Percentiles rank a stretch among this genome's conserved stretches.
Conservation (phyloP, 2,329 filamentous ascomycete species). For the Emmonsia crescens region DNA sequence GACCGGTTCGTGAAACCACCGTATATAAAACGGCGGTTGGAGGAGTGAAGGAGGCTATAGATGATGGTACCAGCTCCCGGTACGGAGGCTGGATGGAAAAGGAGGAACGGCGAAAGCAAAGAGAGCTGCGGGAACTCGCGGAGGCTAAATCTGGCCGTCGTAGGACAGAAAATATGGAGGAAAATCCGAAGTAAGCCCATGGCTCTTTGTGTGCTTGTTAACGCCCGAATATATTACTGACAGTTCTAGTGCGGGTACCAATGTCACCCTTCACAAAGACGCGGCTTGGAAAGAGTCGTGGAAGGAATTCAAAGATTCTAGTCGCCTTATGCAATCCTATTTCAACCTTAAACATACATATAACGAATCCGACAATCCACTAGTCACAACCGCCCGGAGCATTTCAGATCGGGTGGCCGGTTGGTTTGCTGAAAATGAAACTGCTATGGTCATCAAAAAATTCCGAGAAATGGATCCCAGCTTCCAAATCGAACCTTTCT, state of each 20-base stretch:
- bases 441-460: conserved; percentile 93
- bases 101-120: conserved; percentile 73
- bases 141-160: conserved; percentile 44
- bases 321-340: conserved; percentile 74
- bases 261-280: conserved; percentile 92
- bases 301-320: conserved; percentile 86
- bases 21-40: conserved; percentile 60
- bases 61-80: conserved; percentile 89
- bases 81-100: conserved; percentile 97
- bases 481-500: conserved; percentile 91
- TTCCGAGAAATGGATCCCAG: conserved; percentile 90
- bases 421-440: conserved; percentile 98
- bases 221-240: conserved; percentile 20
- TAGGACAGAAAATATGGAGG: conserved; percentile 54
- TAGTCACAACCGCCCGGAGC: conserved; percentile 83
- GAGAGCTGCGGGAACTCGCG: conserved; percentile 60
- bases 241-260: conserved; percentile 67
- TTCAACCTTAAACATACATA: conserved; percentile 81
- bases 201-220: conserved; percentile 10
- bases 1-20: conserved; percentile 87
- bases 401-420: conserved; percentile 88
- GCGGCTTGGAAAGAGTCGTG: conserved; percentile 97
- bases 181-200: conserved; percentile 71
- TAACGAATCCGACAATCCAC: conserved; percentile 92
- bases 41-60: conserved; percentile 86